Percentiles rank a stretch among this genome's conserved stretches.
phyloP scores from a whole-genome alignment of 768 basidiomycete genomes.

The Pleurotus cornucopiae region DNA sequence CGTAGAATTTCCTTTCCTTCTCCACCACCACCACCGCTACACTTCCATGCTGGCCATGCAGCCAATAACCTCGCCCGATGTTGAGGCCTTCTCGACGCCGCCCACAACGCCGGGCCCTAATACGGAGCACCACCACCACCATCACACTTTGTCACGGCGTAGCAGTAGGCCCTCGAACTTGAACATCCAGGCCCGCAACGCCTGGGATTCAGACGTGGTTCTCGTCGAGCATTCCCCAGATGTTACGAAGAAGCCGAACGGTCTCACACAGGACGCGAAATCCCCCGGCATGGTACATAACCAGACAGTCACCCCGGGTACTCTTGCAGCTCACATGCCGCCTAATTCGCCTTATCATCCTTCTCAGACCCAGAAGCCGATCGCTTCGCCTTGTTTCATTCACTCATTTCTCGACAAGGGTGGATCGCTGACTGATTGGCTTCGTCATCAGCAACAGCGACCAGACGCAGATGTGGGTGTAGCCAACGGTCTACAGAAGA shows the following conservation, averaged over 20 bases:
- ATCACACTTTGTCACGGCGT: conserved; percentile 33
- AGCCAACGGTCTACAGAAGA: conserved; percentile 42
- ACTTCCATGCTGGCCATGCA: conserved; percentile 3
- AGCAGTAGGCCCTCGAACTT: conserved; percentile 42
- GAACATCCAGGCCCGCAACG: conserved; percentile 31
- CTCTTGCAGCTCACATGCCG: conserved; percentile 12
- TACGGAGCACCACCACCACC: background rate
- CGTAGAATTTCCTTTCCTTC: background rate
- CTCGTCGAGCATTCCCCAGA: conserved; percentile 33
- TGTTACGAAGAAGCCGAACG: conserved; percentile 19
- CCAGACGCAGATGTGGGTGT: conserved; percentile 42
- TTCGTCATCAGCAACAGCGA: conserved; percentile 40
- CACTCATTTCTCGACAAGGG: conserved; percentile 88
- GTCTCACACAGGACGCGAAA: conserved; percentile 8
- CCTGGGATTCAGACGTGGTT: conserved; percentile 40
- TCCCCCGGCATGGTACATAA: background rate
- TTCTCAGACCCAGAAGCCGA: conserved; percentile 22
- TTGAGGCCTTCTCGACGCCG: conserved; percentile 39
- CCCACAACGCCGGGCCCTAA: conserved; percentile 30
- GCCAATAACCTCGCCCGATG: conserved; percentile 23
- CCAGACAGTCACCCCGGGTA: conserved; percentile 10
- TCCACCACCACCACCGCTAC: background rate
- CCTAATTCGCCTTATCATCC: conserved; percentile 15
- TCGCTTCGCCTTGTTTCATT: conserved; percentile 84
- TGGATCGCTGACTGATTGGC: conserved; percentile 74